Evolutionary conservation across 2,329 filamentous ascomycete genomes (phyloP).

Genomic region (Phialophora tarda): DNA sequence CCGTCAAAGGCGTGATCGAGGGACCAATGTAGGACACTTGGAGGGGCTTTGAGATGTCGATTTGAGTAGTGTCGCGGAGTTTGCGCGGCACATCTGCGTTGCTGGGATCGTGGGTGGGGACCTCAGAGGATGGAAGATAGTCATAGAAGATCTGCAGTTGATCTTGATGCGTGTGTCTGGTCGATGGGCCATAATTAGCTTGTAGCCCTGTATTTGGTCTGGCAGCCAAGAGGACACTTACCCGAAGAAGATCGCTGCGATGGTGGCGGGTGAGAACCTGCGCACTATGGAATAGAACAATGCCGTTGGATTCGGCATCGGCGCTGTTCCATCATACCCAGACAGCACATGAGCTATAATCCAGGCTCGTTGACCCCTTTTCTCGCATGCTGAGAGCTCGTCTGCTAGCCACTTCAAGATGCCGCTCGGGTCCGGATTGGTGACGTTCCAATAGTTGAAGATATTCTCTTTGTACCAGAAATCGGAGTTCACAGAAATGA

Average conservation of each 20-base stretch:
- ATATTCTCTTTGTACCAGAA: constrained; percentile 42
- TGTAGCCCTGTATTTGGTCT: not conserved
- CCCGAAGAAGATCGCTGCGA: constrained; percentile 38
- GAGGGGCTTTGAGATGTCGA: constrained; percentile 40
- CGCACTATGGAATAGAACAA: constrained; percentile 41
- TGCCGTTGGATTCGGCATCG: constrained; percentile 39
- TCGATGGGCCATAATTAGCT: constrained; percentile 3
- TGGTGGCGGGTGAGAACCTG: constrained; percentile 38
- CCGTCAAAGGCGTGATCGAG: constrained; percentile 42
- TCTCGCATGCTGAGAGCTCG: constrained; percentile 40
- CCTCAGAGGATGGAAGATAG: constrained; percentile 35
- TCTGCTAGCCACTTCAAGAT: constrained; percentile 38
- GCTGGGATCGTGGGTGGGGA: constrained; percentile 10
- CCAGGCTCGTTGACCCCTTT: constrained; percentile 39
- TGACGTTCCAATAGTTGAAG: constrained; percentile 41
- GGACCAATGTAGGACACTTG: constrained; percentile 41
- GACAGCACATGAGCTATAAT: constrained; percentile 41
- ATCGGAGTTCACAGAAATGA: constrained; percentile 42
- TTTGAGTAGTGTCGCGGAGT: constrained; percentile 38
- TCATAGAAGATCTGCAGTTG: constrained; percentile 43
- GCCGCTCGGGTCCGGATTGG: constrained; percentile 40
- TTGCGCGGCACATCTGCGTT: not conserved
- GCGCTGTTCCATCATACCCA: constrained; percentile 37
- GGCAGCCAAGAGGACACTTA: not conserved
- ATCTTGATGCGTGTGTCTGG: constrained; percentile 41